phyloP scores from a whole-genome alignment of 305 asterid species.

The Euphrasia arctica region DNA sequence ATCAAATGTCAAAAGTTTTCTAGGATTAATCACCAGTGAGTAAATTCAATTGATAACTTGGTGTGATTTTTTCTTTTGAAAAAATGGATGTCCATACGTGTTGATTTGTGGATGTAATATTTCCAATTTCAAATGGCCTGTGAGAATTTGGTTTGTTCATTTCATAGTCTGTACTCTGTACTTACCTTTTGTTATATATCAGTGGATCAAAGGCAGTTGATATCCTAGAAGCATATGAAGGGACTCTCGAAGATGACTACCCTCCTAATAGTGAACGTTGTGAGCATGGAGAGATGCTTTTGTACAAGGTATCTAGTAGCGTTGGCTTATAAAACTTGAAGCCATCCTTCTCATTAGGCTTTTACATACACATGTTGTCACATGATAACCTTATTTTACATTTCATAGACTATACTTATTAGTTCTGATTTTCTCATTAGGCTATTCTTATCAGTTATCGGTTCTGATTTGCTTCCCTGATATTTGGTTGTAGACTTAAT shows the following conservation, averaged over 20 bases:
- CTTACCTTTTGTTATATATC: slow-evolving; percentile 21
- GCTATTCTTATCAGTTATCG: background rate
- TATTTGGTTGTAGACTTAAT: background rate
- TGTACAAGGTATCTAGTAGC: slow-evolving; percentile 74
- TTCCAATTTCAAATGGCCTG: background rate
- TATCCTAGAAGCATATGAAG: slow-evolving; percentile 98
- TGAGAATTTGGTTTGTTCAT: slow-evolving; percentile 17
- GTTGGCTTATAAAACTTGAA: background rate
- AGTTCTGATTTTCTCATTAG: too few relatives aligned
- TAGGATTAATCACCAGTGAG: background rate
- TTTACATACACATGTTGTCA: slow-evolving; percentile 13
- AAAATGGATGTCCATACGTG: slow-evolving; percentile 1
- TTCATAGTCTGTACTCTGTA: slow-evolving; percentile 23
- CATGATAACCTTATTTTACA: slow-evolving; percentile 17
- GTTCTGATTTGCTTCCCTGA: background rate
- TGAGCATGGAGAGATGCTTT: slow-evolving; percentile 97
- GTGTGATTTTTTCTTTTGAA: background rate
- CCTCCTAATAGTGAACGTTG: slow-evolving; percentile 96
- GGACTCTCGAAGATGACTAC: slow-evolving; percentile 95
- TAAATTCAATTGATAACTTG: background rate
- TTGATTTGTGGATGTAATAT: background rate
- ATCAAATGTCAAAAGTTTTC: slow-evolving; percentile 7
- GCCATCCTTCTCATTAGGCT: slow-evolving; percentile 11
- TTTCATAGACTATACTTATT: background rate
- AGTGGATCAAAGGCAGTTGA: slow-evolving; percentile 96